phyloP scores from a whole-genome alignment of 148 eudicot genomes.

The Linanthus parryae region DNA sequence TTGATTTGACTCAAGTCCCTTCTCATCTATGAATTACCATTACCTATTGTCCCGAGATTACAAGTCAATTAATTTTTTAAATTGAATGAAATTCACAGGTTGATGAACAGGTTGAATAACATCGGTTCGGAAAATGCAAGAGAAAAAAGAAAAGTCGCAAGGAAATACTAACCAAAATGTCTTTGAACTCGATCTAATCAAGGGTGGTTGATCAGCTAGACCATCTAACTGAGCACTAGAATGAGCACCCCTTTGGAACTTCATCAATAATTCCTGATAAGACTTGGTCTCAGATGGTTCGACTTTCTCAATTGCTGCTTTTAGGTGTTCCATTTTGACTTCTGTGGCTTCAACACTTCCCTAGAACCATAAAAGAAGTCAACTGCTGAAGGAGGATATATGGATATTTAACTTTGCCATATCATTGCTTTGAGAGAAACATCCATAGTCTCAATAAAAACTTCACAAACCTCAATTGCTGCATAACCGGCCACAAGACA shows the following conservation, averaged over 20 bases:
- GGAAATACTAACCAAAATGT: slow-evolving; percentile 34
- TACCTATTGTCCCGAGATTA: too few species aligned
- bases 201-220: slow-evolving; percentile 22
- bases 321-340: slow-evolving; percentile 77
- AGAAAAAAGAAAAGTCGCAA: too few species aligned
- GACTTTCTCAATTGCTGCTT: slow-evolving; percentile 46
- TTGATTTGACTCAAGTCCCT: too few species aligned
- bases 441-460: not conserved
- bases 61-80: too few species aligned
- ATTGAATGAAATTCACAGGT: too few species aligned
- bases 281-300: slow-evolving; percentile 62
- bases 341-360: slow-evolving; percentile 53
- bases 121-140: too few species aligned
- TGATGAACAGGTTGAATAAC: too few species aligned
- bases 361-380: slow-evolving; percentile 28
- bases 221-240: slow-evolving; percentile 34
- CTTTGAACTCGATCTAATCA: slow-evolving; percentile 20
- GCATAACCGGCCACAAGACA: slow-evolving; percentile 76
- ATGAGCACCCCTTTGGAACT: slow-evolving; percentile 61
- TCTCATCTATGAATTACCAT: too few species aligned
- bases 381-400: not conserved
- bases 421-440: not conserved
- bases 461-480: slow-evolving; percentile 64
- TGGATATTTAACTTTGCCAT: too few species aligned
- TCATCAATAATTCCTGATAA: slow-evolving; percentile 51